These are phyloP conservation scores for Saccharum hybrid DNA, from an alignment of 202 grass and related monocot species.

Conservation along the genomic window DNA sequence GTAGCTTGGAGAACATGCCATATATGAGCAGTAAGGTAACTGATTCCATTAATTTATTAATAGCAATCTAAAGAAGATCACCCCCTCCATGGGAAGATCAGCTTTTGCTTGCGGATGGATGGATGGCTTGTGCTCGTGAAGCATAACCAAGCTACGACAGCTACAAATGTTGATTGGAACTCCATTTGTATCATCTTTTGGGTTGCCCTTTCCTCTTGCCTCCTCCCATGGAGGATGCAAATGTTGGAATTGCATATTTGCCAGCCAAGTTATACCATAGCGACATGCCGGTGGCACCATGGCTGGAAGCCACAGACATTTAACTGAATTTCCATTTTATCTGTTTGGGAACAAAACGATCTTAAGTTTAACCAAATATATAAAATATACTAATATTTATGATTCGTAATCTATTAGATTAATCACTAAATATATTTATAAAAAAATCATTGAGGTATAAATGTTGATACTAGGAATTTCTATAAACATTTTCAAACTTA, in stretches of 20 bases:
- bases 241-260: conserved; percentile 2
- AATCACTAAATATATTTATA: too few species aligned
- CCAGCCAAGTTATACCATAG: neutral
- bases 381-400: too few species aligned
- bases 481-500: too few species aligned
- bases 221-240: conserved; percentile 1
- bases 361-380: too few species aligned
- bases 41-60: neutral
- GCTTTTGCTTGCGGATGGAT: conserved; percentile 26
- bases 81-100: neutral
- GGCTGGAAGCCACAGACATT: neutral
- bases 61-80: conserved; percentile 11
- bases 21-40: neutral
- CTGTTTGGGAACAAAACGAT: too few species aligned
- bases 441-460: too few species aligned
- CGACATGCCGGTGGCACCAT: neutral
- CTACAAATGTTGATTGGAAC: neutral
- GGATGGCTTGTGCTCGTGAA: conserved; percentile 39
- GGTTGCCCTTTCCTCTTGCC: conserved; percentile 22
- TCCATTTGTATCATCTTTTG: neutral
- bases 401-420: too few species aligned
- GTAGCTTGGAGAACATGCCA: conserved; percentile 36
- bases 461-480: too few species aligned
- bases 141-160: conserved; percentile 11
- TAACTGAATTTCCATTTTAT: too few species aligned